Base-by-base conservation (phyloP, 2,329 filamentous ascomycete genomes). In the Ceratocystis destructans region DNA sequence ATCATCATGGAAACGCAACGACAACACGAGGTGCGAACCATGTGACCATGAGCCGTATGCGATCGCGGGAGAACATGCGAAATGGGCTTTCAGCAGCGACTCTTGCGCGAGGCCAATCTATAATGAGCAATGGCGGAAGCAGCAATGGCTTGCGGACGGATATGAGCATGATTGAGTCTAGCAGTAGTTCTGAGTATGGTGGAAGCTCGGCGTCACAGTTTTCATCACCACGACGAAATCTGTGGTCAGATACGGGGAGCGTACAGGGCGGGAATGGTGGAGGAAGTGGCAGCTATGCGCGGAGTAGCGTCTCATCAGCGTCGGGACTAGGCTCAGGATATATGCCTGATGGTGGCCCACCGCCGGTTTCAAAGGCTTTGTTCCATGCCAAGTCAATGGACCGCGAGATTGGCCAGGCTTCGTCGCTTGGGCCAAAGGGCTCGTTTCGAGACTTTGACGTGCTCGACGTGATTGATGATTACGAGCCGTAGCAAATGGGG, bases 361-460 rank as follows among this genome's bases (percentile, higher is more conserved):
- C 37, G 70, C 66, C 31, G 71, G 70, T 2, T 71, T 72, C 62
- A 53, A 59, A 59, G 53, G 28, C 28, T 15, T n/a, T 25, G 28
- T n/a, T 33, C 5, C 53, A 59, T 33, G 25, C 10, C 12, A 59
- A 31, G 53, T 2, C 53, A 17, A 7, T 25, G 28, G 53, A 59
- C 2, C 25, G 28, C 0, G 53, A 59, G 28, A 33, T 8, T 31
- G 66, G 65, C 68, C 61, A 70, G 70, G 67, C 72, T 70, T 66
- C 70, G 66, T 31, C 69, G 2, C 64, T 69, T 22, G 72, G 70
- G 59, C 67, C 69, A 33, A 68, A 62, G 67, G 71, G 53, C 64
- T 73, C 73, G 59, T 68, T 73, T 50, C 70, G 72, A 65, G 75
- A 76, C 68, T 76, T 77, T 73, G 75, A 77, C 68, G 64, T 31